A percentile compares a stretch with the other conserved stretches of the same genome.
Evolutionary conservation across 23 red algal species (phyloP).

Genomic region (Cyanidiococcus yangmingshanensis): DNA sequence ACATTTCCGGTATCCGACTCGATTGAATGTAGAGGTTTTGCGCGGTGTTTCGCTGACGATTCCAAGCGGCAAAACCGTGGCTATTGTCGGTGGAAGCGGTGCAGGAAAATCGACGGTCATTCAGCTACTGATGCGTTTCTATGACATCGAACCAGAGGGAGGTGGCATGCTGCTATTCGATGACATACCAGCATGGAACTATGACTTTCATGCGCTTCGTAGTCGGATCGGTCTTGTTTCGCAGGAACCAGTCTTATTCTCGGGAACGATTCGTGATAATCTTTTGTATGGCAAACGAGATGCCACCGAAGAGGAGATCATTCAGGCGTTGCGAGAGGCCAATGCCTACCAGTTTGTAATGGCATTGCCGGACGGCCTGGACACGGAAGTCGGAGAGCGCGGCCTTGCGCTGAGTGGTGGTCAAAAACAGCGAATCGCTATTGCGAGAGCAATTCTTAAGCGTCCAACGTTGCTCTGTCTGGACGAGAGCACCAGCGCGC

Average conservation of each 20-base stretch:
- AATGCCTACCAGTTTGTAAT: constrained; percentile 77
- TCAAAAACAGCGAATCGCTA: constrained; percentile 85
- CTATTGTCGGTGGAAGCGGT: constrained; percentile 76
- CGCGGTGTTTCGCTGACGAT: constrained; percentile 46
- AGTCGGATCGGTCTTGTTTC: constrained; percentile 62
- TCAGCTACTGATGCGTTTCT: constrained; percentile 58
- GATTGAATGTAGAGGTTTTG: constrained; percentile 58
- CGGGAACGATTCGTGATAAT: constrained; percentile 61
- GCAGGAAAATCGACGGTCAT: constrained; percentile 77
- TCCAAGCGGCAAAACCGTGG: constrained; percentile 50
- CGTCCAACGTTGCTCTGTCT: constrained; percentile 50
- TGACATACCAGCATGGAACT: constrained; percentile 22
- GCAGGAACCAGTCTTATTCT: constrained; percentile 74
- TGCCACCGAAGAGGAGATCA: constrained; percentile 43
- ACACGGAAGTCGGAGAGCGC: constrained; percentile 67
- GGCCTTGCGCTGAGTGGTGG: constrained; percentile 66
- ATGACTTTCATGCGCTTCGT: constrained; percentile 38
- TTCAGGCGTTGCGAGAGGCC: constrained; percentile 48
- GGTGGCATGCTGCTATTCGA: constrained; percentile 51
- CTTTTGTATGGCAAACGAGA: constrained; percentile 49
- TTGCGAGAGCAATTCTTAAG: constrained; percentile 65
- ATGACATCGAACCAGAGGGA: constrained; percentile 24
- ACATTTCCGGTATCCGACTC: constrained; percentile 60
- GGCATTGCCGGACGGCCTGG: constrained; percentile 52
- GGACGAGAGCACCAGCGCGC: constrained; percentile 79